Conservation (phyloP, 805 yeast species). For the Myxozyma melibiosi region DNA sequence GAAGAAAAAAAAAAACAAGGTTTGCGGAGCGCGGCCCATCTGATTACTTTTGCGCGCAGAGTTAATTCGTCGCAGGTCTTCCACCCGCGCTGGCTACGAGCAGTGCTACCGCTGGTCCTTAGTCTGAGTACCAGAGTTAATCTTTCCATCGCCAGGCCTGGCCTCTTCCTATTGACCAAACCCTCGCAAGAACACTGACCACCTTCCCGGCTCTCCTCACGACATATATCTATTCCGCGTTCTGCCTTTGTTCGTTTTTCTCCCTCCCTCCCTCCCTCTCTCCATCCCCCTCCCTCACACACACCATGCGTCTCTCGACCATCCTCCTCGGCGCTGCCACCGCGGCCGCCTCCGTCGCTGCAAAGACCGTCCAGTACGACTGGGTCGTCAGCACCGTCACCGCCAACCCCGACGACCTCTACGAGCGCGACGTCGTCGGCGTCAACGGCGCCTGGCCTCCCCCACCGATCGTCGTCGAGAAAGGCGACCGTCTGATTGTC, state of each 20-base stretch:
- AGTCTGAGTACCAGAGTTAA: background rate
- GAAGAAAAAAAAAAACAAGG: too few species aligned
- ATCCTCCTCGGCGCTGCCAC: constrained; percentile 11
- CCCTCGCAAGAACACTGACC: background rate
- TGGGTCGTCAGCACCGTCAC: constrained; percentile 45
- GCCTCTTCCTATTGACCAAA: background rate
- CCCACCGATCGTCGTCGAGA: constrained; percentile 71
- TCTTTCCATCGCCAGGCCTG: constrained; percentile 13
- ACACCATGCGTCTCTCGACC: background rate
- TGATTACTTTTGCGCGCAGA: too few species aligned
- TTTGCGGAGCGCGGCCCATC: too few species aligned
- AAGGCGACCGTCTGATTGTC: constrained; percentile 76
- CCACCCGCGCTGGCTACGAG: too few species aligned
- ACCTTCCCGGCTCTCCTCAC: background rate
- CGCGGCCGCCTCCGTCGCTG: constrained; percentile 32
- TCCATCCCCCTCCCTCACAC: background rate
- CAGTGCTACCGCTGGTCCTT: too few species aligned
- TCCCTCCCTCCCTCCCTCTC: background rate
- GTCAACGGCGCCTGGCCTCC: constrained; percentile 78
- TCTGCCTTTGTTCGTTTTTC: background rate
- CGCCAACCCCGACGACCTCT: constrained; percentile 61
- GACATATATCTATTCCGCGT: background rate
- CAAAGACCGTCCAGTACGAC: constrained; percentile 40
- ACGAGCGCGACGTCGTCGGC: constrained; percentile 55
- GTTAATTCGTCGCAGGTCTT: too few species aligned